phyloP scores from a whole-genome alignment of 2,329 filamentous ascomycete species.

The Nothophoma quercina region DNA sequence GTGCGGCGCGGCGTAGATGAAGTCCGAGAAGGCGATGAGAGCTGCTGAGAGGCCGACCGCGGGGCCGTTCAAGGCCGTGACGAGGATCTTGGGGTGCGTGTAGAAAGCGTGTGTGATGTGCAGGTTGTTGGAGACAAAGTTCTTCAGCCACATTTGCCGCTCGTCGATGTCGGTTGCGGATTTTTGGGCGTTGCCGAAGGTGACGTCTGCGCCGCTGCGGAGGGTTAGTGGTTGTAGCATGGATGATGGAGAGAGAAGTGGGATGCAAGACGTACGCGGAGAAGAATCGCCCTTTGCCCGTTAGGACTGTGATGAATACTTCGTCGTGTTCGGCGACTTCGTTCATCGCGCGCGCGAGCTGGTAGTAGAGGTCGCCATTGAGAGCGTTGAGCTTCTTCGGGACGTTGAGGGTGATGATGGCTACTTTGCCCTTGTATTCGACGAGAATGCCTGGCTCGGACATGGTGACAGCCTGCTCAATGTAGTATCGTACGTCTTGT shows the following conservation, averaged over 20 bases:
- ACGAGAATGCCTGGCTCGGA: conserved; percentile 61
- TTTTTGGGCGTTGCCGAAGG: conserved; percentile 55
- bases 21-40: conserved; percentile 83
- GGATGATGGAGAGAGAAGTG: background rate
- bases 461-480: conserved; percentile 41
- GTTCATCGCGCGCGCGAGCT: conserved; percentile 74
- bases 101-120: conserved; percentile 91
- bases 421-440: conserved; percentile 72
- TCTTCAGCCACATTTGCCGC: conserved; percentile 68
- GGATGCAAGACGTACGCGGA: conserved; percentile 72
- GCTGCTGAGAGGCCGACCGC: conserved; percentile 88
- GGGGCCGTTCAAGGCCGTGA: conserved; percentile 90
- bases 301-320: conserved; percentile 83
- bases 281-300: conserved; percentile 82
- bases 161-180: conserved; percentile 47
- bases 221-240: conserved; percentile 3
- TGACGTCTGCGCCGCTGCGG: conserved; percentile 80
- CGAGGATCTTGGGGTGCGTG: conserved; percentile 90
- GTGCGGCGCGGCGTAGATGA: conserved; percentile 83
- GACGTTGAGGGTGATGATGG: conserved; percentile 86
- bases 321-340: conserved; percentile 82
- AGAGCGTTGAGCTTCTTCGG: conserved; percentile 89
- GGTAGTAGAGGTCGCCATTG: conserved; percentile 75
- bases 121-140: conserved; percentile 85
- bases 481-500: background rate